Conservation (phyloP, 305 asterid species). For the Fraxinus floribunda region DNA sequence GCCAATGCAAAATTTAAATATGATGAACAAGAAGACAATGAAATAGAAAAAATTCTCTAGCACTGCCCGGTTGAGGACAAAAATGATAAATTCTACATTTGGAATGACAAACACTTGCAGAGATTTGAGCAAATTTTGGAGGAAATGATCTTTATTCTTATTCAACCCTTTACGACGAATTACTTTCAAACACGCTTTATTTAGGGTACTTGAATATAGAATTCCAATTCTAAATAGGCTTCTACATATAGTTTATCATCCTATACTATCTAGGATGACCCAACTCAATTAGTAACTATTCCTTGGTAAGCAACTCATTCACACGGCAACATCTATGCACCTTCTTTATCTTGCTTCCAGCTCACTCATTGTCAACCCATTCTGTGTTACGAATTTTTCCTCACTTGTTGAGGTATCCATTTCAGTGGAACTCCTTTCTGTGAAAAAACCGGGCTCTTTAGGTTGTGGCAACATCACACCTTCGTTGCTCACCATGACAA, state of each 20-base stretch:
- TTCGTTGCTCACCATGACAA: conserved; percentile 12
- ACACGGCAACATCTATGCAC: background rate
- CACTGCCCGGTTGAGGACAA: background rate
- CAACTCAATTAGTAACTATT: background rate
- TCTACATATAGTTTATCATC: background rate
- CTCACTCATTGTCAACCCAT: background rate
- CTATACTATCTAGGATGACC: background rate
- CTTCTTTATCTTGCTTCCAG: background rate
- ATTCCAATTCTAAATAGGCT: background rate
- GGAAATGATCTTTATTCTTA: background rate
- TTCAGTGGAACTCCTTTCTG: background rate
- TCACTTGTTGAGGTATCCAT: background rate
- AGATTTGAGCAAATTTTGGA: background rate
- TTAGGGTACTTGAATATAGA: background rate
- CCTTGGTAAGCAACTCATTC: background rate
- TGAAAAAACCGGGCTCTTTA: conserved; percentile 33
- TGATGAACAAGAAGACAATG: background rate
- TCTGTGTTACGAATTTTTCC: background rate
- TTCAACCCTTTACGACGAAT: background rate
- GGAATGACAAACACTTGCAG: background rate
- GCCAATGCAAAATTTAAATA: background rate
- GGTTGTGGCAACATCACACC: conserved; percentile 26
- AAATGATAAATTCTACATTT: background rate
- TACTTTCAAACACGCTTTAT: background rate
- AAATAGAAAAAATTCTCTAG: background rate